Evolutionary conservation across 2,329 filamentous ascomycete genomes (phyloP).

Genomic region (Pseudocercospora macadamiae): DNA sequence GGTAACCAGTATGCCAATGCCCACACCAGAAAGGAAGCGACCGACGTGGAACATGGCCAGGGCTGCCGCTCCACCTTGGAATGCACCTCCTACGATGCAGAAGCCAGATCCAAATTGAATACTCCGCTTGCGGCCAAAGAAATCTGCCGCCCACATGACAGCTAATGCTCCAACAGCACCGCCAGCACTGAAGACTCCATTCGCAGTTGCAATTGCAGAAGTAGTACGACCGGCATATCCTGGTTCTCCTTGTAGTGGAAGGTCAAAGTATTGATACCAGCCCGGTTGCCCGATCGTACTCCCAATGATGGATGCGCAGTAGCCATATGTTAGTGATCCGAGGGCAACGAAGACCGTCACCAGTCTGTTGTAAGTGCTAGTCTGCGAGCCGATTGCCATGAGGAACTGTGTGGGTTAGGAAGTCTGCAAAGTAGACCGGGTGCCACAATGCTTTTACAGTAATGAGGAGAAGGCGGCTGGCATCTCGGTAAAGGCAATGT

Average conservation of each 20-base stretch:
- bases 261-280: constrained; percentile 11
- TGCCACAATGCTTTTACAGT: too few species aligned
- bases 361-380: constrained; percentile 15
- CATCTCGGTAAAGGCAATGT: too few species aligned
- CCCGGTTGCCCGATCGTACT: constrained; percentile 11
- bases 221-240: constrained; percentile 1
- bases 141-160: constrained; percentile 12
- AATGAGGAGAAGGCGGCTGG: too few species aligned
- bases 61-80: constrained; percentile 13
- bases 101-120: constrained; percentile 14
- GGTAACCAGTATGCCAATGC: constrained; percentile 12
- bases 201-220: constrained; percentile 10
- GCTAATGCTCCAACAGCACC: constrained; percentile 14
- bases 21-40: constrained; percentile 12
- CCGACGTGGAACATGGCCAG: constrained; percentile 17
- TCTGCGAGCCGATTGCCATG: background rate
- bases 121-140: constrained; percentile 15
- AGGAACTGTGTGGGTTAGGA: background rate
- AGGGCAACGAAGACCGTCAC: constrained; percentile 20
- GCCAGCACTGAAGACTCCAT: constrained; percentile 19
- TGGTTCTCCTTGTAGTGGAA: constrained; percentile 3
- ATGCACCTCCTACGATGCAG: constrained; percentile 15
- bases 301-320: background rate
- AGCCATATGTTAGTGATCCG: constrained; percentile 19
- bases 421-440: too few species aligned